phyloP scores from a whole-genome alignment of 2,329 filamentous ascomycete species.

The Penicillium sp. region DNA sequence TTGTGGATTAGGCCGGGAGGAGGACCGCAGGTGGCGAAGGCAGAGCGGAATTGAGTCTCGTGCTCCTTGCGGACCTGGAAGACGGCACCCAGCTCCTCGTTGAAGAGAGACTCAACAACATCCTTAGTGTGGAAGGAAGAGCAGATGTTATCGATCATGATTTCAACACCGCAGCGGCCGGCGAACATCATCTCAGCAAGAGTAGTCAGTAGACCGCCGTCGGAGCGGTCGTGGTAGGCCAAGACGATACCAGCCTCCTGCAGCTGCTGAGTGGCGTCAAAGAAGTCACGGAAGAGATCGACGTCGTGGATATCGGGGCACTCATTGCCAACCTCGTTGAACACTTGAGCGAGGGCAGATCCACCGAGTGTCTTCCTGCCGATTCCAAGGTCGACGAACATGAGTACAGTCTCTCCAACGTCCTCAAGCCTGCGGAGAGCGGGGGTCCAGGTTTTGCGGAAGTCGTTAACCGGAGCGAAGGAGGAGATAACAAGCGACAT shows the following conservation, averaged over 20 bases:
- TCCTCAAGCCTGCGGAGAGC: conserved; percentile 79
- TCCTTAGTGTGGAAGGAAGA: conserved; percentile 61
- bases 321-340: conserved; percentile 80
- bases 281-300: conserved; percentile 81
- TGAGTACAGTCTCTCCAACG: conserved; percentile 80
- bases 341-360: conserved; percentile 85
- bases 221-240: conserved; percentile 91
- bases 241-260: conserved; percentile 72
- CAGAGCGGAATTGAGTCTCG: conserved; percentile 80
- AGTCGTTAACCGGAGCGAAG: conserved; percentile 79
- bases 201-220: conserved; percentile 88
- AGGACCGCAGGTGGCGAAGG: conserved; percentile 86
- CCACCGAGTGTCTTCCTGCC: conserved; percentile 82
- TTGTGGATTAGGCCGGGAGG: conserved; percentile 77
- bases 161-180: conserved; percentile 80
- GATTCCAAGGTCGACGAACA: conserved; percentile 86
- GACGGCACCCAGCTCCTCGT: conserved; percentile 91
- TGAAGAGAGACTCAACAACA: conserved; percentile 80
- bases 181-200: conserved; percentile 98
- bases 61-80: conserved; percentile 89
- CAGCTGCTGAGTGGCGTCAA: conserved; percentile 73
- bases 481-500: conserved; percentile 89
- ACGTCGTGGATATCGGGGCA: conserved; percentile 82
- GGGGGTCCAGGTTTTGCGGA: conserved; percentile 89
- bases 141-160: conserved; percentile 70